Conservation (phyloP, 148 eudicot genomes). For the Vaccinium macrocarpon region DNA sequence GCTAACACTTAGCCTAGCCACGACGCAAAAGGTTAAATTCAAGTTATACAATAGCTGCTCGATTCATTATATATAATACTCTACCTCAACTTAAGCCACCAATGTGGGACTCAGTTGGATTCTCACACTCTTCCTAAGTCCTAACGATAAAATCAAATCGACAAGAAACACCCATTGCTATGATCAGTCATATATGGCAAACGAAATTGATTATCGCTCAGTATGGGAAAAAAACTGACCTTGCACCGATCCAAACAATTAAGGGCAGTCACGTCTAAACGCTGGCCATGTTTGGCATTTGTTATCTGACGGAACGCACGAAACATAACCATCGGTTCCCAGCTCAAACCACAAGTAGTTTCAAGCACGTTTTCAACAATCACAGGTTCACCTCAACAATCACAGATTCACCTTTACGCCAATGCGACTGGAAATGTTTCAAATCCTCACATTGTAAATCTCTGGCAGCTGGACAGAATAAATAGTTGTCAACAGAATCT, state of each 20-base stretch:
- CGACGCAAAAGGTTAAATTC: no score
- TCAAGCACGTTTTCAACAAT: slow-evolving; percentile 50
- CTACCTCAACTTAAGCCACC: no score
- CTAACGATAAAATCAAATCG: neutral
- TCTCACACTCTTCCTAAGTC: neutral
- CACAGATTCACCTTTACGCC: slow-evolving; percentile 55
- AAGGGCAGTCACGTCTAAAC: slow-evolving; percentile 43
- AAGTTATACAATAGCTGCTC: no score
- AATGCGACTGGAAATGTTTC: slow-evolving; percentile 57
- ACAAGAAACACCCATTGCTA: neutral
- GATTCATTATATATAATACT: no score
- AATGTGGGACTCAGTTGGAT: no score
- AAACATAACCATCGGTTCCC: slow-evolving; percentile 80
- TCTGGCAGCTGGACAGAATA: slow-evolving; percentile 50
- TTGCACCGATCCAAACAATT: slow-evolving; percentile 65
- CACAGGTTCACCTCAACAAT: slow-evolving; percentile 56
- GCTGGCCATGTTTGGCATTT: slow-evolving; percentile 22
- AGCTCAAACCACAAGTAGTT: slow-evolving; percentile 55
- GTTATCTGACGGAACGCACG: slow-evolving; percentile 57
- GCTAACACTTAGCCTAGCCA: no score
- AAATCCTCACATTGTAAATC: slow-evolving; percentile 34
- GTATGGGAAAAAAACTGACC: slow-evolving; percentile 31
- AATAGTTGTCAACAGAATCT: slow-evolving; percentile 36
- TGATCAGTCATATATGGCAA: neutral
- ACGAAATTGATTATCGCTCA: neutral